These are phyloP conservation scores for Liquidambar formosana DNA, from an alignment of 164 flowering plant species.

Conservation along the genomic window DNA sequence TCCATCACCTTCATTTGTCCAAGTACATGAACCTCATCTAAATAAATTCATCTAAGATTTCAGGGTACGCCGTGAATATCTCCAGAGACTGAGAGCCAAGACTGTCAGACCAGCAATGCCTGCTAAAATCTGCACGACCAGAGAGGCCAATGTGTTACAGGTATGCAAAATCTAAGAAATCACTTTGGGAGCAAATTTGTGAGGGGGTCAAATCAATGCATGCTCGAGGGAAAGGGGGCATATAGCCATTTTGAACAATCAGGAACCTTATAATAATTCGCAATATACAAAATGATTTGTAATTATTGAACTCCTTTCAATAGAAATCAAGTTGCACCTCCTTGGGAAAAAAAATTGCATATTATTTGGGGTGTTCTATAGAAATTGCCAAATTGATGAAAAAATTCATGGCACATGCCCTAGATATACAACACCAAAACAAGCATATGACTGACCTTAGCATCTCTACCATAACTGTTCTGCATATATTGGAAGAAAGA, in stretches of 20 bases:
- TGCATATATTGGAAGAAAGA: slow-evolving; percentile 36
- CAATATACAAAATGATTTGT: no score
- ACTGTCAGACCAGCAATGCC: slow-evolving; percentile 53
- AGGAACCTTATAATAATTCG: not conserved
- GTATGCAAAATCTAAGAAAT: not conserved
- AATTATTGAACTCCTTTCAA: not conserved
- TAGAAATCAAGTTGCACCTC: not conserved
- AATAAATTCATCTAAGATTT: slow-evolving; percentile 27
- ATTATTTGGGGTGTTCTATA: no score
- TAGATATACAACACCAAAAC: not conserved
- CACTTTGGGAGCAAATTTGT: not conserved
- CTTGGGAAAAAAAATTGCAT: not conserved
- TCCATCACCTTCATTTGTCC: not conserved
- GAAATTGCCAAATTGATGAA: not conserved
- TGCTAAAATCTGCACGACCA: slow-evolving; percentile 47
- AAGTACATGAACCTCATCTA: no score
- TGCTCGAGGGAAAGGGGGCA: slow-evolving; percentile 1
- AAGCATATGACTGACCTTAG: slow-evolving; percentile 54
- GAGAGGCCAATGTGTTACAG: not conserved
- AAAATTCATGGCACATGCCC: no score
- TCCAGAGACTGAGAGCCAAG: slow-evolving; percentile 60
- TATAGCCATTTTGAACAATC: not conserved
- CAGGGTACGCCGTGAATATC: slow-evolving; percentile 45
- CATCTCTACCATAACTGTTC: slow-evolving; percentile 32
- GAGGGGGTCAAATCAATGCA: not conserved